Percentiles rank a stretch among this genome's conserved stretches.
These are phyloP conservation scores for Tricharina praecox DNA, from an alignment of 495 filamentous ascomycete genomes.

Conservation along the genomic window DNA sequence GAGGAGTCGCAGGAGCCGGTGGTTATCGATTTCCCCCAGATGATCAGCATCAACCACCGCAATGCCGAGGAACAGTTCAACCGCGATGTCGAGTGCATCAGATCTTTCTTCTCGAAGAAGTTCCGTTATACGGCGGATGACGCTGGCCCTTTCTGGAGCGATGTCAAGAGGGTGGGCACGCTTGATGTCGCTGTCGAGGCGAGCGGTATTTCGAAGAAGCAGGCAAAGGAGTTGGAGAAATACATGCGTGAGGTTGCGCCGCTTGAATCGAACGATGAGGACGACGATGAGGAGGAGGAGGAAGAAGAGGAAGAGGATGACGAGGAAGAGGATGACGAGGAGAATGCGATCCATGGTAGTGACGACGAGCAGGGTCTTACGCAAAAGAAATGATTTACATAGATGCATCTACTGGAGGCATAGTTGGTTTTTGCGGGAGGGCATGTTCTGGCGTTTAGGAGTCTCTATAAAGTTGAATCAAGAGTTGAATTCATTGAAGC, in stretches of 20 bases:
- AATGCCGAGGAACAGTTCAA: conserved; percentile 95
- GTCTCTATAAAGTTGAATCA: no score
- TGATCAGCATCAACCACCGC: conserved; percentile 83
- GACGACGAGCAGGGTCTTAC: neutral
- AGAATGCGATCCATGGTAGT: neutral
- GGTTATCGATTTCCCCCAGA: conserved; percentile 95
- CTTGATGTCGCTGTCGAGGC: conserved; percentile 82
- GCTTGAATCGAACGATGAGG: conserved; percentile 37
- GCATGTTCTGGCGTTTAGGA: neutral
- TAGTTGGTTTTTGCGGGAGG: no score
- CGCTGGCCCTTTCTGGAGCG: conserved; percentile 66
- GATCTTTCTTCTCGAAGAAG: conserved; percentile 72
- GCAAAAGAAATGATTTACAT: no score
- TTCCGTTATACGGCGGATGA: conserved; percentile 74
- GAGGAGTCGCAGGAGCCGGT: conserved; percentile 50
- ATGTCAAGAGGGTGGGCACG: conserved; percentile 60
- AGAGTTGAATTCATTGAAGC: no score
- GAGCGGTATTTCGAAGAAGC: conserved; percentile 88
- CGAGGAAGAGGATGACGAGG: conserved; percentile 20
- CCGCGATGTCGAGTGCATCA: conserved; percentile 84
- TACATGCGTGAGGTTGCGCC: conserved; percentile 55
- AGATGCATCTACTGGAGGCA: no score
- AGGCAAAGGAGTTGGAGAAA: conserved; percentile 75
- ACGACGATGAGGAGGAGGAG: conserved; percentile 29
- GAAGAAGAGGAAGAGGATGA: conserved; percentile 28